These are phyloP conservation scores for Penicillium corylophilum DNA, from an alignment of 2,329 filamentous ascomycete species.

Conservation along the genomic window DNA sequence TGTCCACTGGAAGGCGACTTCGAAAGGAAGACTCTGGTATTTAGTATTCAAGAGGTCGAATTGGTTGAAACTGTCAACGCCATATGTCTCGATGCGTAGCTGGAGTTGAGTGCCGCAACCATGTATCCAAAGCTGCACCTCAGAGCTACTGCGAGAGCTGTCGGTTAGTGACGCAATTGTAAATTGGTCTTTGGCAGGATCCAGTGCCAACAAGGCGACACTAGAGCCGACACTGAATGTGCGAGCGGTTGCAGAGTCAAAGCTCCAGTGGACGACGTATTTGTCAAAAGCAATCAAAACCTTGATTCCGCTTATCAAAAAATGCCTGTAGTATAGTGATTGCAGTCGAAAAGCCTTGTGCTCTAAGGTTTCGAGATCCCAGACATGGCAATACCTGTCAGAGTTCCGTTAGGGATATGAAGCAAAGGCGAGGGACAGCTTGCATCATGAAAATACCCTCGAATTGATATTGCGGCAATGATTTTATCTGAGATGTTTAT, in stretches of 20 bases:
- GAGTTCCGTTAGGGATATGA: neutral
- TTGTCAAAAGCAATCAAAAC: conserved; percentile 6
- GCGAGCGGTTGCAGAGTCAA: conserved; percentile 17
- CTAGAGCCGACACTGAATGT: conserved; percentile 6
- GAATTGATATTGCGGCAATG: conserved; percentile 9
- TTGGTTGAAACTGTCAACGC: neutral
- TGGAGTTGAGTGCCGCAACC: neutral
- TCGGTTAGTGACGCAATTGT: conserved; percentile 15
- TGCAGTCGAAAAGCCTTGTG: conserved; percentile 29
- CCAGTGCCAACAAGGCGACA: conserved; percentile 16
- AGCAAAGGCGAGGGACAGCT: neutral
- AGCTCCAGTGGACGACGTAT: conserved; percentile 25
- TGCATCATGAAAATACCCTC: conserved; percentile 1
- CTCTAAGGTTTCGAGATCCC: conserved; percentile 25
- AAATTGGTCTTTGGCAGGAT: conserved; percentile 16
- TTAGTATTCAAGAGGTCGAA: neutral
- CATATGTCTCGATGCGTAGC: neutral
- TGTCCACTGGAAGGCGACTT: neutral
- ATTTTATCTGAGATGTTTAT: conserved; percentile 4
- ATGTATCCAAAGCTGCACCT: too few relatives aligned
- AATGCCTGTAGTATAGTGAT: conserved; percentile 13
- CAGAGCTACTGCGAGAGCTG: neutral
- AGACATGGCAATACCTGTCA: conserved; percentile 28
- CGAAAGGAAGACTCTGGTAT: neutral
- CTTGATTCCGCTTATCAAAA: conserved; percentile 21